Evolutionary conservation across 2,329 filamentous ascomycete genomes (phyloP).

Genomic region (Colletotrichum agaves): DNA sequence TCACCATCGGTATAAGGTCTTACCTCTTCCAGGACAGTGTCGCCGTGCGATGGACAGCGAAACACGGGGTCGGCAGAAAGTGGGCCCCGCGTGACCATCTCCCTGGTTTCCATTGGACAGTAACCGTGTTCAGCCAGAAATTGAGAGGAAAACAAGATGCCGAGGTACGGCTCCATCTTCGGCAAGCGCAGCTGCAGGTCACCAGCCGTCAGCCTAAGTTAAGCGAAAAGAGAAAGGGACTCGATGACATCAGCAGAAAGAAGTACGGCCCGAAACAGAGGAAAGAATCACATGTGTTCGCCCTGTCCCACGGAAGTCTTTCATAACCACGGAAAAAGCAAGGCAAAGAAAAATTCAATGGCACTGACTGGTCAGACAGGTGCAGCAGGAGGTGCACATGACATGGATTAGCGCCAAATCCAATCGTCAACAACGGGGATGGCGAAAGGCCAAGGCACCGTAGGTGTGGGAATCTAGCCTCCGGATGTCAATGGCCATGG

Average conservation of each 20-base stretch:
- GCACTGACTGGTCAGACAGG: constrained; percentile 17
- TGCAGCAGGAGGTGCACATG: constrained; percentile 27
- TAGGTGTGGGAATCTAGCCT: not conserved
- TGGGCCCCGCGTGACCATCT: constrained; percentile 20
- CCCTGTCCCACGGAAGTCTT: constrained; percentile 7
- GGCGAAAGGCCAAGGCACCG: not conserved
- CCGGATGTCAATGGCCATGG: not conserved
- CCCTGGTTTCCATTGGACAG: constrained; percentile 11
- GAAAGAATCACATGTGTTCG: constrained; percentile 30
- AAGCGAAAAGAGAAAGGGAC: not conserved
- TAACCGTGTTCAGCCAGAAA: not conserved
- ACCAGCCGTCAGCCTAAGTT: not conserved
- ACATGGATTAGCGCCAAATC: constrained; percentile 19
- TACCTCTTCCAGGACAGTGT: not conserved
- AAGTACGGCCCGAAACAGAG: constrained; percentile 21
- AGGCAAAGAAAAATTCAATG: not conserved
- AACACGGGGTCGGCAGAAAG: not conserved
- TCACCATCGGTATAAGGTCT: not conserved
- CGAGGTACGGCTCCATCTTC: constrained; percentile 28
- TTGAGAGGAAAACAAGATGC: constrained; percentile 6
- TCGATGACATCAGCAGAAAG: constrained; percentile 36
- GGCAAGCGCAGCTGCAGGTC: constrained; percentile 14
- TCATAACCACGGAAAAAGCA: not conserved
- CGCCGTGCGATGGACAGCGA: constrained; percentile 12
- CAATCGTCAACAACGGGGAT: constrained; percentile 2